phyloP scores from a whole-genome alignment of 305 asterid genomes.

The Fraxinus velutina region DNA sequence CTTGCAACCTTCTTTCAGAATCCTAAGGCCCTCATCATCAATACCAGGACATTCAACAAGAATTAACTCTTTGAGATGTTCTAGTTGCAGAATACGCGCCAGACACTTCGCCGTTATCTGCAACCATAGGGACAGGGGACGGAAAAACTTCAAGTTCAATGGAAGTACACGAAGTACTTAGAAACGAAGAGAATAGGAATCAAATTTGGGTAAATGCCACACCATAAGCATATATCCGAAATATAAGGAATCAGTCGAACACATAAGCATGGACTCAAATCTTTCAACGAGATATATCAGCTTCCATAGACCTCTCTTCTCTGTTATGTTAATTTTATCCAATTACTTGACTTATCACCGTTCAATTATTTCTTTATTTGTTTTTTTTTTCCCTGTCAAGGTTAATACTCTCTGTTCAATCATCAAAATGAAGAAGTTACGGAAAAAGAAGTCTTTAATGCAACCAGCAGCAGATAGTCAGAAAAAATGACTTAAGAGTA shows the following conservation, averaged over 20 bases:
- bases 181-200: neutral
- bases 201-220: neutral
- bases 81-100: conserved; percentile 25
- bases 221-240: neutral
- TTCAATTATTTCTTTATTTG: neutral
- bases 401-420: neutral
- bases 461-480: neutral
- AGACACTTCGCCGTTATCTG: conserved; percentile 36
- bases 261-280: neutral
- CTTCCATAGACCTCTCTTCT: neutral
- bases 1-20: conserved; percentile 22
- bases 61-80: conserved; percentile 32
- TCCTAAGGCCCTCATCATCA: conserved; percentile 29
- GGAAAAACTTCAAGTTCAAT: neutral
- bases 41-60: conserved; percentile 34
- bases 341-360: neutral
- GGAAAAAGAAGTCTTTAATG: neutral
- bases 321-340: neutral
- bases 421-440: neutral
- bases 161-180: neutral
- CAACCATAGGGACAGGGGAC: neutral
- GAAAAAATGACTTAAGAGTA: neutral
- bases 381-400: neutral
- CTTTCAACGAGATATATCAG: neutral
- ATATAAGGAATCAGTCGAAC: neutral